Evolutionary conservation across 331 rosid genomes (phyloP).

Genomic region (Saraca asoca): DNA sequence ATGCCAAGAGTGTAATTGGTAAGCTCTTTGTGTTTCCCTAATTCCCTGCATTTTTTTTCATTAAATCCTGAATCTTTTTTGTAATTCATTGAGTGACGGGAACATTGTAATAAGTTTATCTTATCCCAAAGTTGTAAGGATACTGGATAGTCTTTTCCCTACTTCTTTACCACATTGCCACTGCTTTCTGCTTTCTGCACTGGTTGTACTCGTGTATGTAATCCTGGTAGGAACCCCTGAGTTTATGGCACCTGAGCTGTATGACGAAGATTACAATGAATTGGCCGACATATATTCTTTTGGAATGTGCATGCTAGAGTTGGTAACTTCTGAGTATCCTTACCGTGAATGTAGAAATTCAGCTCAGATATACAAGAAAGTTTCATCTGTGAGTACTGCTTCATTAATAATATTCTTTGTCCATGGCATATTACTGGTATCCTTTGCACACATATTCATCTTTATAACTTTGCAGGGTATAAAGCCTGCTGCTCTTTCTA

Average conservation of each 20-base stretch:
- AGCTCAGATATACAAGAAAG: conserved; percentile 61
- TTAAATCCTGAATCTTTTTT: conserved; percentile 5
- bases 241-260: conserved; percentile 62
- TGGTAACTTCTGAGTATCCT: conserved; percentile 55
- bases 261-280: conserved; percentile 57
- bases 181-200: conserved; percentile 11
- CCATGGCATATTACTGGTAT: conserved; percentile 4
- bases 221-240: conserved; percentile 53
- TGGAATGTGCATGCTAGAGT: conserved; percentile 63
- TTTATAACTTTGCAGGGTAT: conserved; percentile 35
- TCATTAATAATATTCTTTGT: conserved; percentile 6
- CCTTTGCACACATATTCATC: conserved; percentile 22
- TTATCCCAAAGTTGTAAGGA: conserved; percentile 1
- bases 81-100: background rate
- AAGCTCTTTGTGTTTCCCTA: conserved; percentile 17
- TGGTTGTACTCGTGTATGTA: background rate
- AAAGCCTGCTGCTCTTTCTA: conserved; percentile 50
- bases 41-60: background rate
- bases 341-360: conserved; percentile 60
- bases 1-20: conserved; percentile 58
- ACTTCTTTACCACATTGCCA: background rate
- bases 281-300: conserved; percentile 59
- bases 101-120: background rate
- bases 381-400: conserved; percentile 51
- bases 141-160: background rate